Base-by-base conservation (phyloP, 768 basidiomycete genomes). In the Cystofilobasidium capitatum region DNA sequence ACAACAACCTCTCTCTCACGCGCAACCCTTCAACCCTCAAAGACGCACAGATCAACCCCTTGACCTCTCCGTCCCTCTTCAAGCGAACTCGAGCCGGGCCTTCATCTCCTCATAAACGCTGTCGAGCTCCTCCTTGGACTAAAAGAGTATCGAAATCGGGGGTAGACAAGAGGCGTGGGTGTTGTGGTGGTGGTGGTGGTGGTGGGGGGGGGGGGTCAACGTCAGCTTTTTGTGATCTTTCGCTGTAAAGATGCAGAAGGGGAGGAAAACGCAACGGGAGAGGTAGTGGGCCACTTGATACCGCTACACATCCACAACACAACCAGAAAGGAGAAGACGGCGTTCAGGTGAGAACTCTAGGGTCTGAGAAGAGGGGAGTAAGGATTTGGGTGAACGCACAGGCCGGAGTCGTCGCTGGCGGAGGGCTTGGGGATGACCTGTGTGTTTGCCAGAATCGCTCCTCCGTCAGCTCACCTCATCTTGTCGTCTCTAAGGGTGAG, bases 381-480 rank as follows among this genome's bases (percentile, higher is more conserved):
- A n/a, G 57, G 37, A 58, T 3, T 20, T 24, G 16, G n/a, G n/a
- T n/a, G n/a, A n/a, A 45, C 66, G 37, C 42, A 68, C 33, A 99
- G 81, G 5, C 94, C 94, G 71, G 88, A 85, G 6, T 82, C 74
- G 54, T 85, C 82, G 7, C 79, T 78, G 2, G 74, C 81, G n/a
- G 77, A 74, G 0, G 88, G 90, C 76, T 96, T 97, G 3, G 93
- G 92, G 70, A 97, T 93, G 72, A 97, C 54, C 66, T 68, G 44
- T 0, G 26, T 17, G 3, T 7, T 1, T 22, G 6, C 6, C 37
- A 58, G 20, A 31, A 39, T 33, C 3, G 14, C 7, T 22, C 7
- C 22, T 35, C 20, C 33, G 16, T 35, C 58, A 7, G 9, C 16
- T 20, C 31, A 26, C 33, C 22, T 20, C 24, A 22, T 31, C 22